Conservation (phyloP, 1,284 basidiomycete species). For the Flammula alnicola region DNA sequence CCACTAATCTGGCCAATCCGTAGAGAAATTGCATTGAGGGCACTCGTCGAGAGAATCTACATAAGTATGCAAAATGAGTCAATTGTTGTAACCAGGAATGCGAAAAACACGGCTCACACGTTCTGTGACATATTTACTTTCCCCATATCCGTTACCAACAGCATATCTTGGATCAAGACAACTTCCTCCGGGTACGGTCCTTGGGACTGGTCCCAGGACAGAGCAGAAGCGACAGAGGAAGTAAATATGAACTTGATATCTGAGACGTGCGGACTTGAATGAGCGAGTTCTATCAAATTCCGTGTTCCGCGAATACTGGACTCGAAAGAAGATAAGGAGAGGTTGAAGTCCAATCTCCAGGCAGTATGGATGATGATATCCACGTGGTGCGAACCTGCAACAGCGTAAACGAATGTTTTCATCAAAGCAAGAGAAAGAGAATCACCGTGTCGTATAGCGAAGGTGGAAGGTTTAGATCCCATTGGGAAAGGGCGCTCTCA, state of each 20-base stretch:
- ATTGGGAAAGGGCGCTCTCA: not conserved
- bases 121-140: conserved; percentile 25
- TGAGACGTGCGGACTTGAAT: conserved; percentile 27
- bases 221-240: conserved; percentile 30
- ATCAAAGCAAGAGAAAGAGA: not conserved
- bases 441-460: not conserved
- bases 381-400: conserved; percentile 34
- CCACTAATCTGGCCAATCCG: conserved; percentile 49
- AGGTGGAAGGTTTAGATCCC: not conserved
- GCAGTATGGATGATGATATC: conserved; percentile 35
- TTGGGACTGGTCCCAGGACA: conserved; percentile 34
- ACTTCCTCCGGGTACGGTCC: conserved; percentile 26
- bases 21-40: conserved; percentile 31
- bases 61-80: not conserved
- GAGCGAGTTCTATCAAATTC: conserved; percentile 41
- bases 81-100: not conserved
- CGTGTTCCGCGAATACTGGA: conserved; percentile 36
- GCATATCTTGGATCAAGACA: conserved; percentile 14
- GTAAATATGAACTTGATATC: conserved; percentile 23
- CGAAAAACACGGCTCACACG: conserved; percentile 25
- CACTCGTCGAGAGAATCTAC: conserved; percentile 31
- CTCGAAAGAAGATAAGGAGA: conserved; percentile 41
- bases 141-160: conserved; percentile 23
- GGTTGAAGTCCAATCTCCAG: conserved; percentile 50
- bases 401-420: not conserved